Evolutionary conservation across 106 monocot species (phyloP).

Genomic region (Narthecium ossifragum): DNA sequence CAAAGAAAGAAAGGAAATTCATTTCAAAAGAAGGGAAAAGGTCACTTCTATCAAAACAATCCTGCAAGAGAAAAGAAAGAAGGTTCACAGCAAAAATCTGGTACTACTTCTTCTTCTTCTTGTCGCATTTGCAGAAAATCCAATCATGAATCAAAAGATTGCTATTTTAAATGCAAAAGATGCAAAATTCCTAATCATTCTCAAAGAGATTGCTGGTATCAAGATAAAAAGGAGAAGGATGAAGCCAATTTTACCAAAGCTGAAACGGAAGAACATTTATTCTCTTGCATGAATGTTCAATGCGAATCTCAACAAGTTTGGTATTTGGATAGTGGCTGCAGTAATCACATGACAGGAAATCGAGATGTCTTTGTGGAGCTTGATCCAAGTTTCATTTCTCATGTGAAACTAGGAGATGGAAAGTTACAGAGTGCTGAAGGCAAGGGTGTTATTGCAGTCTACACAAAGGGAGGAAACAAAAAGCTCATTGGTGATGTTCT

Average conservation of each 20-base stretch:
- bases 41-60: not conserved
- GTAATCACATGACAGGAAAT: not conserved
- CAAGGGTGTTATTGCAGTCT: not conserved
- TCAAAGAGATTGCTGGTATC: constrained; percentile 2
- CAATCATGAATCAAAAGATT: not conserved
- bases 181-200: constrained; percentile 6
- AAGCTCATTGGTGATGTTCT: not conserved
- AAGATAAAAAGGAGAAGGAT: not conserved
- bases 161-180: not conserved
- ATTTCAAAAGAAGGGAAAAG: not conserved
- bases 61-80: not conserved
- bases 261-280: not conserved
- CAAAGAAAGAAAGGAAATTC: not conserved
- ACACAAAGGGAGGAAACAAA: not conserved
- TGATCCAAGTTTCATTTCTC: not conserved
- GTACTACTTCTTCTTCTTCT: no score
- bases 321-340: not conserved
- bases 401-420: constrained; percentile 1
- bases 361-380: not conserved
- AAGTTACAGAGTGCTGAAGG: not conserved
- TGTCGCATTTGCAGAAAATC: no score
- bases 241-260: constrained; percentile 7
- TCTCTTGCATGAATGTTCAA: not conserved
- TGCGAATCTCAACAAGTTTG: not conserved
- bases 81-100: no score